phyloP scores from a whole-genome alignment of 1,284 basidiomycete species.

The Leccinum brunneo-olivaceum region DNA sequence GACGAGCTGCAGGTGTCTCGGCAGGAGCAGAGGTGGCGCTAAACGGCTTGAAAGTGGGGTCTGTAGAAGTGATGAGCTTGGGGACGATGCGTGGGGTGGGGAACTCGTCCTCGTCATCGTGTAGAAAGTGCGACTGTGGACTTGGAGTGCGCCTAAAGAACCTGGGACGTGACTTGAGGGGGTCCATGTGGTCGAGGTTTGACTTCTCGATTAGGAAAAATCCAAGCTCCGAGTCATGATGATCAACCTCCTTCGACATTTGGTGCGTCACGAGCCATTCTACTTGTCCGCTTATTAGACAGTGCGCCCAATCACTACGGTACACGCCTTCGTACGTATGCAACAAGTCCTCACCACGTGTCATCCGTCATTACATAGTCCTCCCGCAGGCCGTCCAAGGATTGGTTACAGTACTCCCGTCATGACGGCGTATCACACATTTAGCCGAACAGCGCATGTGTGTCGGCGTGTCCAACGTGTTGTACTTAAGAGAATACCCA shows the following conservation, averaged over 20 bases:
- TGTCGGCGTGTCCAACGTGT: background rate
- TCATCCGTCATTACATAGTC: conserved; percentile 6
- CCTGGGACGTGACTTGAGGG: conserved; percentile 38
- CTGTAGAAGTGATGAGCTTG: conserved; percentile 20
- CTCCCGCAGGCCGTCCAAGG: background rate
- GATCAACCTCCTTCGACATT: no score
- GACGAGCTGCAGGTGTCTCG: conserved; percentile 45
- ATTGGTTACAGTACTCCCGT: background rate
- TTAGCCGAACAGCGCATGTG: conserved; percentile 4
- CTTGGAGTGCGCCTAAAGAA: conserved; percentile 34
- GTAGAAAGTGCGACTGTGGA: conserved; percentile 16
- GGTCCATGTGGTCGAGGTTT: no score
- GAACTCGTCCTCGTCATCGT: conserved; percentile 40
- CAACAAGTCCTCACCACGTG: background rate
- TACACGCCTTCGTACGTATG: conserved; percentile 11
- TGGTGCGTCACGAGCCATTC: no score
- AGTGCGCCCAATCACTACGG: no score
- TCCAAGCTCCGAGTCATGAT: no score
- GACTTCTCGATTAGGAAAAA: no score
- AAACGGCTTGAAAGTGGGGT: conserved; percentile 10
- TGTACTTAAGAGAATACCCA: conserved; percentile 6
- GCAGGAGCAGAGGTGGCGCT: conserved; percentile 23
- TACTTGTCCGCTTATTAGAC: no score
- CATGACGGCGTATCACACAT: conserved; percentile 4
- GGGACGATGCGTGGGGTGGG: conserved; percentile 43